Base-by-base conservation (phyloP, 2,329 filamentous ascomycete species). In the Apiospora rasikravindrae region DNA sequence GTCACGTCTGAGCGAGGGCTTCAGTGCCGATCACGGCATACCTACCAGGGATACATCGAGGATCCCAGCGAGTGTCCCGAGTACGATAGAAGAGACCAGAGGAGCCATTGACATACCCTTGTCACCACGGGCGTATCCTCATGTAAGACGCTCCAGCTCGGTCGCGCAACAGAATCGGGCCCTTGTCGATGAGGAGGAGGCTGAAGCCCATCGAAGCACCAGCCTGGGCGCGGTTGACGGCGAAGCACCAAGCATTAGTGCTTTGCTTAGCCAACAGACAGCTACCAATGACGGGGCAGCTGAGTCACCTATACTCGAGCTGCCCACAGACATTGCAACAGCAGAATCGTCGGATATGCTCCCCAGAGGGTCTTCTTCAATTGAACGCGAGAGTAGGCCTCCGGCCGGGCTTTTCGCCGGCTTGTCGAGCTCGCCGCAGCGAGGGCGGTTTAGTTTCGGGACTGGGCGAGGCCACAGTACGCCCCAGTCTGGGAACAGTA, bases 1-100 rank as follows among this genome's bases (percentile, higher is more conserved):
- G 26, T 98, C 95, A 10, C 90, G 96, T n/a, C 85, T 99, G 29
- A 97, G 94, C 79, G 94, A 96, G 74, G 95, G 97, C 78, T 96
- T 94, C 69, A 94, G 96, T 73, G 91, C 91, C 61, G 92, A 94
- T 75, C 93, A 94, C 78, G 75, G 78, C 13, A 77, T 77, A 13
- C 77, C 77, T 14, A 74, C 76, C 45, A 79, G 79, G 69, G 74
- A 76, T 71, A 75, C 79, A 71, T 81, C 69, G 79, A 80, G 76
- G 77, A 82, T 76, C 81, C 83, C 79, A 78, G 75, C 76, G 81
- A 83, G 68, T 79, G 49, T 78, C 16, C 80, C 81, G 19, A 73
- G 83, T 40, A 86, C 84, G 14, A 83, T 85, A 69, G 84, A 89
- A 71, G 88, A 88, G 3, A 89, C 89, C 0, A 90, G 86, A 26